Evolutionary conservation across 2,329 filamentous ascomycete species (phyloP), one percentile per base, ranked within the genome.

Genomic region (Colletotrichum sp.): DNA sequence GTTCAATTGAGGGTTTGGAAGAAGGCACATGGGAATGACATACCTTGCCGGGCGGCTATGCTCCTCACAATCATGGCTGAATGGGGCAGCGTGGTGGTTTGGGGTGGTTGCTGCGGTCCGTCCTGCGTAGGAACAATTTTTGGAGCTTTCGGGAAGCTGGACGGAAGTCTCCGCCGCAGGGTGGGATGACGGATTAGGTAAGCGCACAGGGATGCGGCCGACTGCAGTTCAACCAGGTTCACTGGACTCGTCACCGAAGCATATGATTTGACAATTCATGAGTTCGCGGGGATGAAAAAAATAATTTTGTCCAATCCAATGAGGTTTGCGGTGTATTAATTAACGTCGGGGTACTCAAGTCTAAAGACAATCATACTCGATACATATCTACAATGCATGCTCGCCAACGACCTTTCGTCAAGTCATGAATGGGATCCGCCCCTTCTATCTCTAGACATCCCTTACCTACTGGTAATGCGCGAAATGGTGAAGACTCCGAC

Each of bases 401-500:
- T 78, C 64, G 64, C 75, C 70, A 77, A 67, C 67, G 76, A 78
- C 79, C 80, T 63, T 83, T 86, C 82, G 78, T 85, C 76, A 85
- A 80, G 78, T 85, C 83, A 81, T 85, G 80, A 85, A 77, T 75
- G 76, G 77, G 68, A 71, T 76, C 36, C 73, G 74, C 69, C 64
- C 44, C 71, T 70, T 75, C 62, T n/a, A 57, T 68, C 67, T 67
- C 68, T 28, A 34, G n/a, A 34, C 65, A 79, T 63, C 44, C 78
- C 79, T 82, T 86, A 91, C 82, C 90, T 85, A 84, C 88, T 90
- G 44, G 89, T 88, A 78, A 93, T 87, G 78, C 96, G 92, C 76
- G 95, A 93, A 81, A 99, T 92, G 57, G 96, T 93, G 87, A 99
- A 99, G 13, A 99, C 96, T 79, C 95, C 95, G 55, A 98, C 90